Base-by-base conservation (phyloP, 2,329 filamentous ascomycete genomes). In the Samsoniella hepiali region DNA sequence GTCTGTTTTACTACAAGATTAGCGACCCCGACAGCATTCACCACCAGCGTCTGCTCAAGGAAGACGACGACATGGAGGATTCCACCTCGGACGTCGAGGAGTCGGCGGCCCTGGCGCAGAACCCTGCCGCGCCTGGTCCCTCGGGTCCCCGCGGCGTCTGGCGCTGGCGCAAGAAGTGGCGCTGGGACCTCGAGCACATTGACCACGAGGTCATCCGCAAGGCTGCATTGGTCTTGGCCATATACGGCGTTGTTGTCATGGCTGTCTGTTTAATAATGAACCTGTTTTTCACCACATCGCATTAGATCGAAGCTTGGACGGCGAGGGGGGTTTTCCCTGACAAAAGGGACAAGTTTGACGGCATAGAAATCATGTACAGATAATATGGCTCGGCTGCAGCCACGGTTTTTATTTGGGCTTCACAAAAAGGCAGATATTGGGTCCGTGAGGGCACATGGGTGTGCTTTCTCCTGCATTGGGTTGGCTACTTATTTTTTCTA, bases 1-100 rank as follows among this genome's bases (percentile, higher is more conserved):
- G 95, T 0, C 78, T 99, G 4, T 99, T 99, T 76, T 99, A 98
- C 77, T 99, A 98, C 79, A 98, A 98, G 77, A 98, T 99, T 65
- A 96, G 92, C 13, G 88, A 91, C 31, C 95, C 95, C 0, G 90
- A 97, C 62, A 94, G 91, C 51, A 84, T 88, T 34, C 87, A 94
- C 66, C 93, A 97, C 70, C 94, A 97, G 73, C 86, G 90, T 15
- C 80, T 98, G 10, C 81, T 92, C 66, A 98, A 98, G 74, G 93
- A 95, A 71, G 92, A 97, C 68, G 95, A 98, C 69, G 91, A 94
- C 67, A 87, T 88, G n/a, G 81, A 84, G 44, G 89, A 90, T 5
- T 67, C 82, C 32, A 81, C 82, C 9, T 79, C 77, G 1, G 85
- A 84, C 44, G 80, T 84, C 0, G 78, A 85, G 66, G 79, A 78